Evolutionary conservation across 495 filamentous ascomycete species (phyloP).

Genomic region (Niebla homalea): DNA sequence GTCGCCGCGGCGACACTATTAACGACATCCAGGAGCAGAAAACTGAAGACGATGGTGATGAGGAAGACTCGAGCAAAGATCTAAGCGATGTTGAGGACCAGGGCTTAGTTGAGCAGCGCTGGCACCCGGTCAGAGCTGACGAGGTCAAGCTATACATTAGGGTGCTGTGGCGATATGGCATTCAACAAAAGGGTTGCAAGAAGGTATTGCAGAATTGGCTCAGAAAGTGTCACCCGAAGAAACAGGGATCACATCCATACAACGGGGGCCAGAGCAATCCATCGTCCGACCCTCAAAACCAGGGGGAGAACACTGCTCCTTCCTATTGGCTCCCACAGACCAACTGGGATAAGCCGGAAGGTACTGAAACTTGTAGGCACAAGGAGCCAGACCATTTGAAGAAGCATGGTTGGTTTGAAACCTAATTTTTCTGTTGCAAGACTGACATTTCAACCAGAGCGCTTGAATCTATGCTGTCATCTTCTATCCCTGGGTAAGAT

Average conservation of each 20-base stretch:
- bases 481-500: neutral
- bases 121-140: no score
- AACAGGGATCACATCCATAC: conserved; percentile 68
- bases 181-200: no score
- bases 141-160: no score
- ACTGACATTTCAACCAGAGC: conserved; percentile 8
- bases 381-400: conserved; percentile 76
- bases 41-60: no score
- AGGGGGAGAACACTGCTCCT: conserved; percentile 47
- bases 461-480: conserved; percentile 1
- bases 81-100: no score
- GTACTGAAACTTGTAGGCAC: conserved; percentile 35
- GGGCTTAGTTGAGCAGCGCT: no score
- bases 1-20: no score
- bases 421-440: neutral
- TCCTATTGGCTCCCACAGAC: conserved; percentile 63
- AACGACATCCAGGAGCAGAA: no score
- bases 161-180: no score
- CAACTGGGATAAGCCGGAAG: conserved; percentile 10
- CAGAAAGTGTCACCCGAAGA: conserved; percentile 5
- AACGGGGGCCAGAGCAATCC: conserved; percentile 34
- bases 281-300: neutral
- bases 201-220: no score
- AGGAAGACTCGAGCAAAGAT: no score
- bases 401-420: conserved; percentile 52